Conservation (phyloP, 768 basidiomycete genomes). For the Boletus pseudo-olivaceus region DNA sequence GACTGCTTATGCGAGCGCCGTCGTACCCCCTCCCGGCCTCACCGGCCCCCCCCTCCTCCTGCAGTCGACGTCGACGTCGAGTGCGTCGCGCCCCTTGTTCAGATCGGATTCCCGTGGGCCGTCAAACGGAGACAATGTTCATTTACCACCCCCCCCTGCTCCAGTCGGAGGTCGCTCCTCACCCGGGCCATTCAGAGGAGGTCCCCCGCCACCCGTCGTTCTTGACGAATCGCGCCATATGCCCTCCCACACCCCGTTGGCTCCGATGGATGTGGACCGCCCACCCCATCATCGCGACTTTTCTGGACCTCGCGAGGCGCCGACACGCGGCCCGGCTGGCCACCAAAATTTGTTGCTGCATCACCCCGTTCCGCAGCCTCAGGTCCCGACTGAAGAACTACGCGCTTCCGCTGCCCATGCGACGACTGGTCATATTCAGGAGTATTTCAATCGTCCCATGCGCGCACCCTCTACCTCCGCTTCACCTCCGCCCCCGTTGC, state of each 20-base stretch:
- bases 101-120: slow-evolving; percentile 68
- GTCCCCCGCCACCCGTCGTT: slow-evolving; percentile 78
- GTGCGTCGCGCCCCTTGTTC: slow-evolving; percentile 44
- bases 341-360: slow-evolving; percentile 61
- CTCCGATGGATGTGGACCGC: slow-evolving; percentile 73
- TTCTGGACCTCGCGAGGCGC: slow-evolving; percentile 43
- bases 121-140: slow-evolving; percentile 31
- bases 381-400: slow-evolving; percentile 49
- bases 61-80: slow-evolving; percentile 38
- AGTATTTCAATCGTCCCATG: slow-evolving; percentile 52
- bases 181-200: slow-evolving; percentile 76
- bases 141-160: slow-evolving; percentile 61
- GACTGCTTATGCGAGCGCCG: slow-evolving; percentile 83
- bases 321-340: slow-evolving; percentile 50
- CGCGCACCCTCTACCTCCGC: slow-evolving; percentile 56
- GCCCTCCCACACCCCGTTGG: slow-evolving; percentile 65
- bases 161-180: slow-evolving; percentile 47
- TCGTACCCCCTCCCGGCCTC: slow-evolving; percentile 67
- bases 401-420: slow-evolving; percentile 38
- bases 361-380: slow-evolving; percentile 62
- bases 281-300: slow-evolving; percentile 56
- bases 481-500: slow-evolving; percentile 53
- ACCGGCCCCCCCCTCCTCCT: slow-evolving; percentile 65
- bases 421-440: slow-evolving; percentile 45
- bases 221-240: slow-evolving; percentile 71